Evolutionary conservation across 1,139 yeast species (phyloP).

Genomic region (Zygosaccharomyces sapae): DNA sequence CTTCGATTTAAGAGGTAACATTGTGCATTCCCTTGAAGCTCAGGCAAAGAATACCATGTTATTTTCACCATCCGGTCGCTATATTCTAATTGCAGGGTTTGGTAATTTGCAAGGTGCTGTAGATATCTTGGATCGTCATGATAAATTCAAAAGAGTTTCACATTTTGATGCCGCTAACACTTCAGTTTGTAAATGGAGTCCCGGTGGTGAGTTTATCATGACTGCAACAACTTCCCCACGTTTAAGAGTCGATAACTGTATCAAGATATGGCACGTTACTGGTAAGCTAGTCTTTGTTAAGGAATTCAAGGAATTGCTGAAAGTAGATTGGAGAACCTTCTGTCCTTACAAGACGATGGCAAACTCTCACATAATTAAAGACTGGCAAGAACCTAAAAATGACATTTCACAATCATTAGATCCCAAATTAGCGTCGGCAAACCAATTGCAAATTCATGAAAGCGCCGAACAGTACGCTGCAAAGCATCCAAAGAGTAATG

Average conservation of each 20-base stretch:
- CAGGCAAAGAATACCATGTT: constrained; percentile 86
- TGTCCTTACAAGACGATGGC: constrained; percentile 24
- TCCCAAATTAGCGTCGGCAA: constrained; percentile 27
- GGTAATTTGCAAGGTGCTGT: constrained; percentile 97
- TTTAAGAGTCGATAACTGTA: constrained; percentile 92
- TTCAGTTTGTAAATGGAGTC: constrained; percentile 95
- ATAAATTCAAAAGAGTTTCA: constrained; percentile 73
- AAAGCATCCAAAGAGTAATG: constrained; percentile 38
- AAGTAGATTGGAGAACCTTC: constrained; percentile 82
- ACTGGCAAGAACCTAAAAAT: constrained; percentile 43
- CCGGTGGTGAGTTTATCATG: constrained; percentile 90
- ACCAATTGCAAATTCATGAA: constrained; percentile 49
- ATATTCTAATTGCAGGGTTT: constrained; percentile 90
- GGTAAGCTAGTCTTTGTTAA: constrained; percentile 76
- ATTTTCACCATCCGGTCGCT: constrained; percentile 92
- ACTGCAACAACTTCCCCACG: constrained; percentile 98
- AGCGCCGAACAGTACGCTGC: constrained; percentile 59
- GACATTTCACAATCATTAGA: constrained; percentile 46
- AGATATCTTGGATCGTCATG: constrained; percentile 90
- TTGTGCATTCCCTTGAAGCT: constrained; percentile 76
- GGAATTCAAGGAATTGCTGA: constrained; percentile 75
- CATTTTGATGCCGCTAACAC: constrained; percentile 91
- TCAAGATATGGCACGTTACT: constrained; percentile 86
- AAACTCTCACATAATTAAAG: constrained; percentile 27
- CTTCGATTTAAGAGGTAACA: constrained; percentile 90